Evolutionary conservation across 2,329 filamentous ascomycete species (phyloP), one percentile per base, ranked within the genome.

Genomic region (Bipolaris victoriae): DNA sequence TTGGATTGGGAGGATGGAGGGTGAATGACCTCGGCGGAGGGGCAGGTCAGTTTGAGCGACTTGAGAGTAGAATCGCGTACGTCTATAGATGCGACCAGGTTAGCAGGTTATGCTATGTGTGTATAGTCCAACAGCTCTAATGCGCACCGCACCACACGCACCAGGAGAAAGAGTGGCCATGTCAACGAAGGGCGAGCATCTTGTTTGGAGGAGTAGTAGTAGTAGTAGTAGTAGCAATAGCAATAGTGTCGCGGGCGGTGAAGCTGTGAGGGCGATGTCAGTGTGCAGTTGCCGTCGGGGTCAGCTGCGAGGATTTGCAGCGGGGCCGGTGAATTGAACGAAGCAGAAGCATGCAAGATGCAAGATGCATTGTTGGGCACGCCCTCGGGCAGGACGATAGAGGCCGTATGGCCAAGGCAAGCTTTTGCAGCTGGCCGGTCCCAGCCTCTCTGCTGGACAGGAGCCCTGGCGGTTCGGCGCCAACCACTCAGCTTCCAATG

Each of bases 41-140:
- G 74, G 55, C 74, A 76, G 35, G 72, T 69, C 51, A 74, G 58
- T 60, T 71, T 75, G 55, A 76, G 67, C 31, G 74, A 74, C 58
- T 64, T 67, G 47, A 76, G 65, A 40, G 74, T 76, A 24, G 72
- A 75, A 58, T 72, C 52, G 63, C 74, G 72, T 46, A 76, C 70
- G 66, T 75, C 74, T 76, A 55, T 55, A 36, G 44, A 60, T 54
- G 57, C 59, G 57, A 57, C 53, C 52, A 47, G 60, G 66, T 73
- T 62, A 70, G 68, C 61, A 59, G 55, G 57, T 52, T 22, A 53
- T 58, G 45, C 43, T 13, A 31, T 31, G 29, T 31, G 26, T 29
- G 10, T 31, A 31, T 31, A 31, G 29, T 33, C 47, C 20, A 52
- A 56, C 46, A 61, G 53, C 43, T 50, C 49, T 43, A 45, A 47